Base-by-base conservation (phyloP, 1,139 yeast genomes). In the Scheffersomyces insectosa region DNA sequence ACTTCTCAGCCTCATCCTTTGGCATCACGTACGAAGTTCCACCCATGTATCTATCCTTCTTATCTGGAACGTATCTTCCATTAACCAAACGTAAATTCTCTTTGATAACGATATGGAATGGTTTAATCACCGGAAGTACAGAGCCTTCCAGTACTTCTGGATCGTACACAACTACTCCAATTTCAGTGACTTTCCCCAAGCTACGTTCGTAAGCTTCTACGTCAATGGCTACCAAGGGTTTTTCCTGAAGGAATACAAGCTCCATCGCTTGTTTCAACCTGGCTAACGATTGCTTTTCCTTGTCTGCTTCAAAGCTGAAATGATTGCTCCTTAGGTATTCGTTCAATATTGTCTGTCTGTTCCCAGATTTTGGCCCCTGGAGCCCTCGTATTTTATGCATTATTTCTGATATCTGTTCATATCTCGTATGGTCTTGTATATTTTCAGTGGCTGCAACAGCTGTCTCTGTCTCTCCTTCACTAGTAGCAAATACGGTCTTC, bases 161-260 rank as follows among this genome's bases (percentile, higher is more conserved):
- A 37, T 60, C 65, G 41, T 59, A 59, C 12, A 59, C 46, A 20
- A 58, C 52, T 9, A 59, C 42, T 3, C 65, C 65, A 13, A 60
- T 50, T 42, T 60, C 65, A 1, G 64, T 59, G 13, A 60, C 51
- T 20, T 46, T 45, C 10, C 33, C 42, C 20, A 46, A 49, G n/a
- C 43, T 39, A 28, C 47, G 37, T 35, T 60, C 65, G 43, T 51
- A 59, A 8, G 63, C 64, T 44, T 60, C 65, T 15, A 59, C 56
- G 36, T 60, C 65, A 14, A 60, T 48, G 7, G 60, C 49, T 10
- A 61, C 57, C 31, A 61, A 43, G 14, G 64, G 64, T 29, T 45
- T 43, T 29, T 49, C 42, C 23, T 62, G 46, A 9, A 50, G 49
- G 31, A 55, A 59, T 9, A 60, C 62, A 13, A 47, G 40, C 31